Evolutionary conservation across 1,139 yeast genomes (phyloP).

Genomic region (Pichia inconspicua): DNA sequence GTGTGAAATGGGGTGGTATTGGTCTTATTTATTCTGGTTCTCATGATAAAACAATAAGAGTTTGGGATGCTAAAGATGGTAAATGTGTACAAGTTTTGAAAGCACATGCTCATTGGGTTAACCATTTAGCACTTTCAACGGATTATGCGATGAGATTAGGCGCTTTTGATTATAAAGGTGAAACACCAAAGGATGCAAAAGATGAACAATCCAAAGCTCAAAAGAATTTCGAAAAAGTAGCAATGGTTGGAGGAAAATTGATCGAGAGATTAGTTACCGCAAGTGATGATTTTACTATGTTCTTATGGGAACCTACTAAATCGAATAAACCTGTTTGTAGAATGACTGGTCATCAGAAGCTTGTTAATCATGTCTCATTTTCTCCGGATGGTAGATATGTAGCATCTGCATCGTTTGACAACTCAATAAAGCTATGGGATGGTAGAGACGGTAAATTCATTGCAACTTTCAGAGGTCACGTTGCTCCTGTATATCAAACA

Average conservation of each 20-base stretch:
- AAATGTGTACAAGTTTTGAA: conserved; percentile 70
- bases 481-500: conserved; percentile 96
- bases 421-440: conserved; percentile 92
- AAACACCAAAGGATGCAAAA: conserved; percentile 38
- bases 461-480: conserved; percentile 92
- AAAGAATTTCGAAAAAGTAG: conserved; percentile 68
- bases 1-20: conserved; percentile 94
- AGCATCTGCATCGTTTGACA: conserved; percentile 92
- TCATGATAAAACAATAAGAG: conserved; percentile 88
- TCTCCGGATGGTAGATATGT: conserved; percentile 92
- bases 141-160: conserved; percentile 85
- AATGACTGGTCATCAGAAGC: conserved; percentile 96
- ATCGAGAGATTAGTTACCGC: conserved; percentile 89
- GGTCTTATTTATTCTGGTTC: conserved; percentile 84
- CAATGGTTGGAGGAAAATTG: conserved; percentile 57
- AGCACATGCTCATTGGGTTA: conserved; percentile 97
- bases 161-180: conserved; percentile 62
- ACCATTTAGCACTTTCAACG: conserved; percentile 84
- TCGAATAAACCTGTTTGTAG: conserved; percentile 77
- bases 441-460: conserved; percentile 87
- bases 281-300: conserved; percentile 96
- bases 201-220: conserved; percentile 57
- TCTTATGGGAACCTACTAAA: conserved; percentile 86
- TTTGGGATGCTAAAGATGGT: conserved; percentile 84
- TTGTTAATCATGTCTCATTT: conserved; percentile 91